Evolutionary conservation across 352 stramenopile species (phyloP).

Genomic region (Phytophthora nicotianae): DNA sequence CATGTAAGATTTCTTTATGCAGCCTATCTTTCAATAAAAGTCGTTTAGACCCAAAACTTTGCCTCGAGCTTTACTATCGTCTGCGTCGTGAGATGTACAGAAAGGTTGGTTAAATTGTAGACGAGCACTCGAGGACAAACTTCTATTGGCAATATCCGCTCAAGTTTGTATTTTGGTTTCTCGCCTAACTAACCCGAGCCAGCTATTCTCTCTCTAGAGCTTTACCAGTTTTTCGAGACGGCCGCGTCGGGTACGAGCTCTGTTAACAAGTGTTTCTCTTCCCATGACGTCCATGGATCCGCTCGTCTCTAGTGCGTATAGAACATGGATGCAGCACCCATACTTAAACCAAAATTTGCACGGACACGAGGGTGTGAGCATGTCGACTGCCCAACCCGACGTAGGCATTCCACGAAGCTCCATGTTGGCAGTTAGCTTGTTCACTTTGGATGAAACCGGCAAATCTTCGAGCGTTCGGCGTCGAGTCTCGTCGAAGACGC

Average conservation of each 20-base stretch:
- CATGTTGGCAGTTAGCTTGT: background rate
- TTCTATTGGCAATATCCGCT: too few species aligned
- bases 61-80: too few species aligned
- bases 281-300: background rate
- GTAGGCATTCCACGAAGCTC: background rate
- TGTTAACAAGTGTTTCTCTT: constrained; percentile 1
- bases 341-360: constrained; percentile 6
- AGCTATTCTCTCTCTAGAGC: background rate
- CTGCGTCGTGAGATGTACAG: too few species aligned
- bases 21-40: too few species aligned
- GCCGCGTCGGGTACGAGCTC: too few species aligned
- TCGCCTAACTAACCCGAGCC: too few species aligned
- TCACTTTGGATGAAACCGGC: background rate
- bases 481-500: background rate
- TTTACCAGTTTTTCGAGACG: background rate
- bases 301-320: background rate
- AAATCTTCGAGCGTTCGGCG: background rate
- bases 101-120: too few species aligned
- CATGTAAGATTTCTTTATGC: too few species aligned
- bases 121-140: too few species aligned
- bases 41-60: too few species aligned
- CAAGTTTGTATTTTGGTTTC: too few species aligned
- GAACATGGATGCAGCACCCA: background rate
- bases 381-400: background rate
- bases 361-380: background rate